Base-by-base conservation (phyloP, 495 filamentous ascomycete species). In the Trichoderma virens region DNA sequence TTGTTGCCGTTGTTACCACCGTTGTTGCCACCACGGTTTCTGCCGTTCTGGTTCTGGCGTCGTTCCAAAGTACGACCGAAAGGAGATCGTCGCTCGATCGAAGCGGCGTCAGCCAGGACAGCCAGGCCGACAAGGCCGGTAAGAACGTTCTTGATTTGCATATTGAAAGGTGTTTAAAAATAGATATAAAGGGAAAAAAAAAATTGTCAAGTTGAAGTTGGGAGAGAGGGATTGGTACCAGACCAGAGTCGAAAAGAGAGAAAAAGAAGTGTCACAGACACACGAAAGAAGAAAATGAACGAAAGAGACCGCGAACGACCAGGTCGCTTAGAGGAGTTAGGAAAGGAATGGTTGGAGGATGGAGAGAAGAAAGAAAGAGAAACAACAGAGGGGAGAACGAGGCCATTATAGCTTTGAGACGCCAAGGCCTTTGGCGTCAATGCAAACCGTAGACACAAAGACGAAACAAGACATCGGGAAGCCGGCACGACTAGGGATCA, bases 81-180 rank as follows among this genome's bases (percentile, higher is more conserved):
- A 60, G 70, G 65, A 35, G 70, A 56, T 68, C 72, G 67, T 67
- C 71, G 75, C 39, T 72, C 70, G 56, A 75, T 43, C 11, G 75
- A 70, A 20, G 73, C 76, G 31, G 78, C 75, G 65, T 80, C 77
- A 31, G 76, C 70, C 65, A 69, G 67, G 47, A 76, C 60, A 45
- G 76, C 72, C 67, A 77, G 66, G 66, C 74, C 70, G 76, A 79
- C 62, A 1, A 82, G 72, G 70, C 78, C 73, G 65, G 71, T 72
- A 54, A 80, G 54, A 35, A 79, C 65, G 63, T 67, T 77, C 69
- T 80, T 78, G 67, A 80, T 70, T 70, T 78, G 74, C 79, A 82
- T 82, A 64, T 23, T 78, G 72, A 69, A 62, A 51, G 64, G n/a
- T 65, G 59, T 61, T n/a, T n/a, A n/a, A 34, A 30, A 18, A 38